Evolutionary conservation across 2,329 filamentous ascomycete species (phyloP).

Genomic region (Fusarium pilosicola): DNA sequence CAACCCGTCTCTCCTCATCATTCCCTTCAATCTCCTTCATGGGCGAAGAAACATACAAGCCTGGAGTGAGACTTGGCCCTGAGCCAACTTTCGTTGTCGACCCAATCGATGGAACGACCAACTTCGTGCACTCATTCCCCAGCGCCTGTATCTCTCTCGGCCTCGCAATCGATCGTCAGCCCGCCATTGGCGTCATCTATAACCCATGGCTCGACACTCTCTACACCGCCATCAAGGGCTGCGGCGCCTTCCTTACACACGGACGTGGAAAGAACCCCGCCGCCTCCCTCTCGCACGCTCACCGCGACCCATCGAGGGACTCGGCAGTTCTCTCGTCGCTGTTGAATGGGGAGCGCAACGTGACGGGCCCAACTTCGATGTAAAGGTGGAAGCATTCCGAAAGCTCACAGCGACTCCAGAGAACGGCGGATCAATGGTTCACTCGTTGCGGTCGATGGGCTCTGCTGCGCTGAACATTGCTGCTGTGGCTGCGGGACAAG

Average conservation of each 20-base stretch:
- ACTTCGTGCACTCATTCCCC: constrained; percentile 82
- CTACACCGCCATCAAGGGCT: constrained; percentile 74
- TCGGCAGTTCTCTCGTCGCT: constrained; percentile 73
- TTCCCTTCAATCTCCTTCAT: constrained; percentile 73
- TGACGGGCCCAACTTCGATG: constrained; percentile 74
- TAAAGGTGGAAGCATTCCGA: constrained; percentile 74
- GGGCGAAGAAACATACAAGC: constrained; percentile 80
- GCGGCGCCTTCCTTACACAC: constrained; percentile 70
- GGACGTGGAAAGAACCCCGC: constrained; percentile 52
- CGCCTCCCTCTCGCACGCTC: constrained; percentile 55
- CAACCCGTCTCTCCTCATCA: constrained; percentile 57
- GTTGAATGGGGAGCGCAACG: constrained; percentile 80
- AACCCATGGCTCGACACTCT: constrained; percentile 78
- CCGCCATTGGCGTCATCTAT: constrained; percentile 79
- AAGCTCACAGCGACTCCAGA: constrained; percentile 67
- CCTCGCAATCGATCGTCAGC: constrained; percentile 69
- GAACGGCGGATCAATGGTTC: constrained; percentile 78
- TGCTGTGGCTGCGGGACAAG: constrained; percentile 73
- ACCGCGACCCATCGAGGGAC: constrained; percentile 66
- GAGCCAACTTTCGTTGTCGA: constrained; percentile 83
- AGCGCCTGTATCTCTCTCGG: constrained; percentile 82
- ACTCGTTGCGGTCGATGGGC: constrained; percentile 75
- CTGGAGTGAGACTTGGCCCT: constrained; percentile 69
- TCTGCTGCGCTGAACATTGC: constrained; percentile 81
- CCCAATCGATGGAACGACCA: constrained; percentile 82